These are phyloP conservation scores for Camillea tinctor DNA, from an alignment of 2,329 filamentous ascomycete species.

Conservation along the genomic window DNA sequence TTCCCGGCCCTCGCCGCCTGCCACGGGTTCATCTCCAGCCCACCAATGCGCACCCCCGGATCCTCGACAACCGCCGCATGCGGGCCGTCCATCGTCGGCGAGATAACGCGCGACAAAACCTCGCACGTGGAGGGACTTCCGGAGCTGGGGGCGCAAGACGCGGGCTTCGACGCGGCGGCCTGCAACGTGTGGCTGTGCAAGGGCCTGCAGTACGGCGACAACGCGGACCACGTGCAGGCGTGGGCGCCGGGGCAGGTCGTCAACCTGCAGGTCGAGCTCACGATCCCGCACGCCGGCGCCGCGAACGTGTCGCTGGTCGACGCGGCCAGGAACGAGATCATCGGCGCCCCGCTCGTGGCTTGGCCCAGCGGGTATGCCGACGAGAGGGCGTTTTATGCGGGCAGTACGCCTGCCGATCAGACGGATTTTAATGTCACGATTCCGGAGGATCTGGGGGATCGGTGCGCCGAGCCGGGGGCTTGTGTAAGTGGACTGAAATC, in stretches of 20 bases:
- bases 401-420: slow-evolving; percentile 27
- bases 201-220: slow-evolving; percentile 41
- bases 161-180: slow-evolving; percentile 21
- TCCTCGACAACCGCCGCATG: slow-evolving; percentile 26
- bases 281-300: slow-evolving; percentile 45
- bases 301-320: slow-evolving; percentile 51
- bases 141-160: slow-evolving; percentile 28
- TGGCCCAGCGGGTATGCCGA: slow-evolving; percentile 31
- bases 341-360: slow-evolving; percentile 32
- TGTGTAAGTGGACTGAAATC: slow-evolving; percentile 29
- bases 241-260: slow-evolving; percentile 43
- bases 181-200: slow-evolving; percentile 41
- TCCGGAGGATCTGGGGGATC: slow-evolving; percentile 22
- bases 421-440: slow-evolving; percentile 31
- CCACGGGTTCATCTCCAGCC: slow-evolving; percentile 29
- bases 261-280: slow-evolving; percentile 42
- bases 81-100: slow-evolving; percentile 22
- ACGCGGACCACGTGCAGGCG: slow-evolving; percentile 36
- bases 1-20: slow-evolving; percentile 21
- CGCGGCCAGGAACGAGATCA: slow-evolving; percentile 39
- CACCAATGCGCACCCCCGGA: slow-evolving; percentile 24
- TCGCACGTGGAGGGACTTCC: slow-evolving; percentile 33
- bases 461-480: slow-evolving; percentile 27
- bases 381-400: slow-evolving; percentile 28
- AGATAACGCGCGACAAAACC: slow-evolving; percentile 28